phyloP scores from a whole-genome alignment of 1,284 basidiomycete genomes.

The Trametes hirsuta region DNA sequence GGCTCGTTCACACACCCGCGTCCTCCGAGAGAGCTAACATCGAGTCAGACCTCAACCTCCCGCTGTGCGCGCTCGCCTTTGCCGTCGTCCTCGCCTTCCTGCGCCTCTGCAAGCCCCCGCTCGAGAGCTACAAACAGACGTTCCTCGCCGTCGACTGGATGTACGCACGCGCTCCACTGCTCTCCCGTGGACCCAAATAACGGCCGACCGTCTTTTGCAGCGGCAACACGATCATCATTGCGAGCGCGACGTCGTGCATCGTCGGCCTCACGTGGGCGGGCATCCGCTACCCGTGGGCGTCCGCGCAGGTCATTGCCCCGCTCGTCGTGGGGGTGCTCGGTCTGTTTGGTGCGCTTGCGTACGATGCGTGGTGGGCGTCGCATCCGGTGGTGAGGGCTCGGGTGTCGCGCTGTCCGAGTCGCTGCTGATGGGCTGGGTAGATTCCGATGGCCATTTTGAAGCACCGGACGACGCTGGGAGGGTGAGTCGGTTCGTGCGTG shows the following conservation, averaged over 20 bases:
- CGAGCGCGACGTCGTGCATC: constrained; percentile 29
- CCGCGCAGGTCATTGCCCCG: constrained; percentile 34
- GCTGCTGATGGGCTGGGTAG: constrained; percentile 1
- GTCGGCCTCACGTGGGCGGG: constrained; percentile 40
- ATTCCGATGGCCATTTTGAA: constrained; percentile 35
- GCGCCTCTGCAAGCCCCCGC: constrained; percentile 38
- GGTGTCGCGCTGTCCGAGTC: neutral
- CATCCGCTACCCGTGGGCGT: constrained; percentile 35
- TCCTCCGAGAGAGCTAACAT: neutral
- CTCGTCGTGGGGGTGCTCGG: constrained; percentile 30
- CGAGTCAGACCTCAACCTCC: constrained; percentile 41
- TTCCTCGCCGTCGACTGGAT: constrained; percentile 36
- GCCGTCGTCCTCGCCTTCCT: constrained; percentile 40
- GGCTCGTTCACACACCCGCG: neutral
- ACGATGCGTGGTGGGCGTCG: constrained; percentile 31
- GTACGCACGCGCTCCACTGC: constrained; percentile 18
- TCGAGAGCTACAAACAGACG: constrained; percentile 32
- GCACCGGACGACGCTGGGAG: constrained; percentile 37
- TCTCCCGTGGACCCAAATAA: neutral
- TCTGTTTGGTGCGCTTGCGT: constrained; percentile 30
- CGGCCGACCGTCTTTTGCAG: constrained; percentile 15
- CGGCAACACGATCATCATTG: constrained; percentile 37
- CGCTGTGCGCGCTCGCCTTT: constrained; percentile 40
- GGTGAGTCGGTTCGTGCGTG: constrained; percentile 20
- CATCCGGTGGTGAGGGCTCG: constrained; percentile 29